Conservation (phyloP, 805 yeast genomes). For the Metschnikowia picachoensis region DNA sequence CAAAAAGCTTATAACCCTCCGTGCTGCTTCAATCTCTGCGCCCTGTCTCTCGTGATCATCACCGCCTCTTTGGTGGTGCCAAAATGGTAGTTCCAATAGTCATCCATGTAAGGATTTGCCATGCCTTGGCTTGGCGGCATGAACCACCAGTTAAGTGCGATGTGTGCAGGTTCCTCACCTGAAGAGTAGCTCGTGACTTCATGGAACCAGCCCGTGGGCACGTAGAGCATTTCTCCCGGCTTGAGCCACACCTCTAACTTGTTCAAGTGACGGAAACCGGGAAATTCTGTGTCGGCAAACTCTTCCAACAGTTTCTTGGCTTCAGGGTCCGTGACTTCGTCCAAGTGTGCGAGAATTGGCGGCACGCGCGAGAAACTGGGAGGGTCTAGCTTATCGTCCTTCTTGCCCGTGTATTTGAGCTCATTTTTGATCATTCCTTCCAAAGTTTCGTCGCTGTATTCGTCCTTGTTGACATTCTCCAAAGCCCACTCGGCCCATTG, state of each 20-base stretch:
- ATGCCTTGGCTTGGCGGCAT: slow-evolving; percentile 51
- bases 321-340: slow-evolving; percentile 40
- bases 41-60: slow-evolving; percentile 4
- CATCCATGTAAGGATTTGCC: slow-evolving; percentile 40
- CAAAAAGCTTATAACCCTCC: no score
- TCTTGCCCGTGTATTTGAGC: slow-evolving; percentile 4
- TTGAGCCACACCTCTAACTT: slow-evolving; percentile 45
- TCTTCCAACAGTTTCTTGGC: slow-evolving; percentile 25
- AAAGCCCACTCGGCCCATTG: slow-evolving; percentile 46
- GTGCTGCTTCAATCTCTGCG: neutral
- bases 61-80: slow-evolving; percentile 36
- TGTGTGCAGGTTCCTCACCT: slow-evolving; percentile 38
- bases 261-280: slow-evolving; percentile 42
- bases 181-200: slow-evolving; percentile 67
- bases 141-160: slow-evolving; percentile 74
- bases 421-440: slow-evolving; percentile 9
- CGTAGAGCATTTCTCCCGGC: slow-evolving; percentile 64
- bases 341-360: slow-evolving; percentile 57
- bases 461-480: slow-evolving; percentile 20
- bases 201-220: slow-evolving; percentile 82
- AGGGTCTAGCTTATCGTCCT: slow-evolving; percentile 42
- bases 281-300: slow-evolving; percentile 43
- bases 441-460: slow-evolving; percentile 7
- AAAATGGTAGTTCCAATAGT: slow-evolving; percentile 54
- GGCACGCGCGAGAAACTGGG: slow-evolving; percentile 68